Evolutionary conservation across 2,329 filamentous ascomycete genomes (phyloP), one percentile per base, ranked within the genome.

Genomic region (Colletotrichum eleusines): DNA sequence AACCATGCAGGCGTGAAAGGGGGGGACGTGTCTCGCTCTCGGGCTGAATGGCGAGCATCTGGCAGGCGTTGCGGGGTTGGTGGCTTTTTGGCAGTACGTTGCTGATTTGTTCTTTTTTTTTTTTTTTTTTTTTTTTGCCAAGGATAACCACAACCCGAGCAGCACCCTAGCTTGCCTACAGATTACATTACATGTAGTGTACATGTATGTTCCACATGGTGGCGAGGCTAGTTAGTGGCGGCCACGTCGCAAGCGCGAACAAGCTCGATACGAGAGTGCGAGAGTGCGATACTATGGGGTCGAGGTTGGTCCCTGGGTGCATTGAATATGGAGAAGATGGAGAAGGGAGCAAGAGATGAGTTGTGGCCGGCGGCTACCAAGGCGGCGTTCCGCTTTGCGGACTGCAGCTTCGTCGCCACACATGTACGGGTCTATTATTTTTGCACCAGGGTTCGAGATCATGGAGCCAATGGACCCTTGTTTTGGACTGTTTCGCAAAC

Each of bases 301-400:
- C n/a, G 33, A 42, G n/a, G n/a, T 26, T 38, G 33, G 31, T 26
- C n/a, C n/a, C 14, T 35, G 20, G 50, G 8, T 35, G 57, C 48
- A 48, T 18, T 6, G 48, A 28, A 40, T 66, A 63, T 33, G 57
- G 67, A 42, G 55, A 61, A 64, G 66, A 33, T 12, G 57, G 67
- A 42, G 55, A 61, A 64, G 66, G 23, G 7, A 2, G 28, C 50
- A 18, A 38, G 8, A 18, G 42, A 23, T 44, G 20, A 44, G 60
- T n/a, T 16, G 51, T 12, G n/a, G 4, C n/a, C 38, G 12, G 14
- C n/a, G 12, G 46, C 46, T 28, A 14, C 48, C 3, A 28, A 18
- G 5, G 14, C 14, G 12, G 14, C 48, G 0, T 8, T 1, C 14
- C 8, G 48, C 23, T 8, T 2, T 6, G 14, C 23, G 28, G 2